Percentiles rank a stretch among this genome's conserved stretches.
These are phyloP conservation scores for Globisporangium yorkense DNA, from an alignment of 352 stramenopile species.

Conservation along the genomic window DNA sequence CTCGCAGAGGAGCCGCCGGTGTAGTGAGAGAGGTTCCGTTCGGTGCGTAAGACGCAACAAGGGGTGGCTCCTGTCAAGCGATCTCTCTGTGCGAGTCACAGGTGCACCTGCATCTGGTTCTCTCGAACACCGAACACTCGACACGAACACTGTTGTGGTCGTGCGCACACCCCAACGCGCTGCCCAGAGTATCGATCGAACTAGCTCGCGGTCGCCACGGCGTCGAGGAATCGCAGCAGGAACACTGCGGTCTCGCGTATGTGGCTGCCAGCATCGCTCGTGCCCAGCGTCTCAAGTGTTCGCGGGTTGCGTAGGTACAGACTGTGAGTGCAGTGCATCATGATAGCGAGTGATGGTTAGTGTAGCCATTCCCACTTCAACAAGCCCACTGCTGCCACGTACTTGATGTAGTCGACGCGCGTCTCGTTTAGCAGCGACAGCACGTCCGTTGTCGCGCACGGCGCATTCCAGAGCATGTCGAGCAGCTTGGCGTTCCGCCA, in stretches of 20 bases:
- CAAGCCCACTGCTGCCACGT: constrained; percentile 3
- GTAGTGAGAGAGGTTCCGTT: neutral
- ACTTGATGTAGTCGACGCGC: constrained; percentile 50
- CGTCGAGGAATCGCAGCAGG: constrained; percentile 28
- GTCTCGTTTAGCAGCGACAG: constrained; percentile 20
- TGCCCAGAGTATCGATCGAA: neutral
- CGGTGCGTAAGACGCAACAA: no score
- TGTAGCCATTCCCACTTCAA: neutral
- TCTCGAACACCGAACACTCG: no score
- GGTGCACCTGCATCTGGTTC: neutral
- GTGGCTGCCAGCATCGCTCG: constrained; percentile 17
- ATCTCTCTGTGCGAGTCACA: no score
- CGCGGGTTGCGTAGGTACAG: constrained; percentile 38
- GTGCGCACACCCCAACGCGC: neutral
- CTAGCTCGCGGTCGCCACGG: constrained; percentile 14
- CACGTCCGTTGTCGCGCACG: constrained; percentile 11
- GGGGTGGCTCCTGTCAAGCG: no score
- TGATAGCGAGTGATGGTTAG: neutral
- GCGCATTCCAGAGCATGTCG: constrained; percentile 24
- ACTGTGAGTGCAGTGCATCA: constrained; percentile 16
- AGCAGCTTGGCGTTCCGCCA: constrained; percentile 42
- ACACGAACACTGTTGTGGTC: no score
- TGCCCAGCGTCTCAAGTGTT: constrained; percentile 18
- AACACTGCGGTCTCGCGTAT: constrained; percentile 22
- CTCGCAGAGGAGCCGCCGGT: constrained; percentile 66